Percentiles rank a stretch among this genome's conserved stretches.
Conservation (phyloP, 2,329 filamentous ascomycete genomes). For the Colletotrichum nymphaeae region DNA sequence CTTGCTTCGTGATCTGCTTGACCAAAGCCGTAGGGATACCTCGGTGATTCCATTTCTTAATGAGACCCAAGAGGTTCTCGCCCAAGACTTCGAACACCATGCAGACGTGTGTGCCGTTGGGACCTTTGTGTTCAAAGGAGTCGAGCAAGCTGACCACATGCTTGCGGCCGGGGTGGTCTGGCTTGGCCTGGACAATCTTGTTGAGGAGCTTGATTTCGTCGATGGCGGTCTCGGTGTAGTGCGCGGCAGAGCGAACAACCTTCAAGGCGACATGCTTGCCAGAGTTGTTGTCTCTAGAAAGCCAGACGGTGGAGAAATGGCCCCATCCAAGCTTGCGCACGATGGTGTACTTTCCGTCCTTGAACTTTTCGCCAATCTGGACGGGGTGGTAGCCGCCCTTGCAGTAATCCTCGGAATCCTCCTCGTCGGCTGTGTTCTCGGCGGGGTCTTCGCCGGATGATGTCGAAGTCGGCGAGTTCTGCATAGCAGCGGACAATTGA, state of each 20-base stretch:
- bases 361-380: slow-evolving; percentile 94
- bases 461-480: slow-evolving; percentile 80
- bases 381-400: slow-evolving; percentile 99
- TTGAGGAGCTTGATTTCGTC: slow-evolving; percentile 99
- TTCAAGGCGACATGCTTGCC: slow-evolving; percentile 97
- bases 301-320: slow-evolving; percentile 97
- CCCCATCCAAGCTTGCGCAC: slow-evolving; percentile 98
- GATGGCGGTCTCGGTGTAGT: slow-evolving; percentile 98
- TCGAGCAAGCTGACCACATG: slow-evolving; percentile 97
- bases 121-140: slow-evolving; percentile 97
- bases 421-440: slow-evolving; percentile 96
- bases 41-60: slow-evolving; percentile 98
- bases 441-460: slow-evolving; percentile 85
- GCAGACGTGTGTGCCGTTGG: slow-evolving; percentile 95
- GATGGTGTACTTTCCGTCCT: slow-evolving; percentile 95
- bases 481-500: slow-evolving; percentile 65
- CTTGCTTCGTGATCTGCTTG: slow-evolving; percentile 99
- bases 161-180: slow-evolving; percentile 90
- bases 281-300: slow-evolving; percentile 84
- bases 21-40: slow-evolving; percentile 96
- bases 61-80: slow-evolving; percentile 92
- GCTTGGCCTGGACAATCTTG: slow-evolving; percentile 95
- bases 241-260: slow-evolving; percentile 95
- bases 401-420: slow-evolving; percentile 99
- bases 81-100: slow-evolving; percentile 99